phyloP scores from a whole-genome alignment of 768 basidiomycete genomes.

The Amanita molliuscula region DNA sequence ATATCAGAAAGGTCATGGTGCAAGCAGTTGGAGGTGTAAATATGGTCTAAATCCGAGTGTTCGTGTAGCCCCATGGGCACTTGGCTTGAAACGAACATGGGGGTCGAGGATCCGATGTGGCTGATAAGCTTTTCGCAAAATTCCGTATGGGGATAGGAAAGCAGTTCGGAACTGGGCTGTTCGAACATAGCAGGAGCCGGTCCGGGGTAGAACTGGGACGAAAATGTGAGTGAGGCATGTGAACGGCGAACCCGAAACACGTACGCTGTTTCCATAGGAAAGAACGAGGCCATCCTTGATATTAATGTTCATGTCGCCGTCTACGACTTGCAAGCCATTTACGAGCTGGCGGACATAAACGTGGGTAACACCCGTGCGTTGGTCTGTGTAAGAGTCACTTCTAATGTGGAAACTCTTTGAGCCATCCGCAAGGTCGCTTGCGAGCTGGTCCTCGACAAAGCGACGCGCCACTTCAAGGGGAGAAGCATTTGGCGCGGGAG shows the following conservation, averaged over 20 bases:
- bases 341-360: slow-evolving; percentile 80
- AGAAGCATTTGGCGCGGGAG: slow-evolving; percentile 21
- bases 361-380: slow-evolving; percentile 78
- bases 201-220: slow-evolving; percentile 73
- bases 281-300: slow-evolving; percentile 75
- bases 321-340: slow-evolving; percentile 79
- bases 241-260: slow-evolving; percentile 7
- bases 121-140: slow-evolving; percentile 37
- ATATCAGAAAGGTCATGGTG: slow-evolving; percentile 30
- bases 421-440: slow-evolving; percentile 18
- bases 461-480: slow-evolving; percentile 49
- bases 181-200: slow-evolving; percentile 28
- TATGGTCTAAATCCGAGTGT: slow-evolving; percentile 20
- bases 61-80: slow-evolving; percentile 19
- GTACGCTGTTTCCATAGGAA: slow-evolving; percentile 74
- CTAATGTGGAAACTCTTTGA: slow-evolving; percentile 49
- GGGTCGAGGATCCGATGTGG: slow-evolving; percentile 22
- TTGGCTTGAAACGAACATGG: slow-evolving; percentile 22
- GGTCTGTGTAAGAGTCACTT: slow-evolving; percentile 81
- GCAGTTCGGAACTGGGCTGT: slow-evolving; percentile 19
- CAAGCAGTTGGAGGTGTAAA: slow-evolving; percentile 50
- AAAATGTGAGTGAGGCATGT: background rate
- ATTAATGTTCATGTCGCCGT: slow-evolving; percentile 92
- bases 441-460: slow-evolving; percentile 46
- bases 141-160: slow-evolving; percentile 39